phyloP scores from a whole-genome alignment of 202 grass and related monocot species.

The Schoenoplectus triqueter region DNA sequence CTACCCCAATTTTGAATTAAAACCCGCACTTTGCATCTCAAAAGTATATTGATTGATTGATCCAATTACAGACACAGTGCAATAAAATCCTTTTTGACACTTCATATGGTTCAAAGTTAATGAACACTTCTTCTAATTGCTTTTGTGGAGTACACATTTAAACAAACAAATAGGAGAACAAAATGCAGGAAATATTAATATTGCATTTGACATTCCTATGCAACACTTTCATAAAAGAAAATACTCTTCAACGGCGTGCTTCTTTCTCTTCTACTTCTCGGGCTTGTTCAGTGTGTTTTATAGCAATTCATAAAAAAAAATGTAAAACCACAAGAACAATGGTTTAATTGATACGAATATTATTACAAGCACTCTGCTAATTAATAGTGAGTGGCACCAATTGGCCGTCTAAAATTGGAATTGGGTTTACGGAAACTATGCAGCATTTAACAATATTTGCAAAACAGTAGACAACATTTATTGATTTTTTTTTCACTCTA shows the following conservation, averaged over 20 bases:
- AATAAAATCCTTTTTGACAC: neutral
- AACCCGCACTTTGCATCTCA: neutral
- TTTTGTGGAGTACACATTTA: neutral
- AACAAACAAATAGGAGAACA: neutral
- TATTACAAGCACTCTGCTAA: neutral
- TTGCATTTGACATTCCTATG: slow-evolving; percentile 2
- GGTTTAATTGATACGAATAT: neutral
- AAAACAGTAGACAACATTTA: neutral
- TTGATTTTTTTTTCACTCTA: neutral
- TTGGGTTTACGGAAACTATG: neutral
- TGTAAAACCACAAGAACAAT: neutral
- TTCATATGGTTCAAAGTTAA: neutral
- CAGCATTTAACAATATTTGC: neutral
- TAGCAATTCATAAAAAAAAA: neutral
- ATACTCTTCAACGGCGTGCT: neutral
- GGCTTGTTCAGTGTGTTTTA: neutral
- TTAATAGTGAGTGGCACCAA: neutral
- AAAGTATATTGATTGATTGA: slow-evolving; percentile 16
- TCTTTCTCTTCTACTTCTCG: no score
- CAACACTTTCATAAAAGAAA: neutral
- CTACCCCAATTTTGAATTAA: neutral
- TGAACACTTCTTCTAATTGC: neutral
- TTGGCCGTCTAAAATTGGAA: neutral
- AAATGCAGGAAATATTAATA: neutral
- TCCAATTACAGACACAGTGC: neutral